Conservation (phyloP, 2,329 filamentous ascomycete species). For the Talaromyces sp. region DNA sequence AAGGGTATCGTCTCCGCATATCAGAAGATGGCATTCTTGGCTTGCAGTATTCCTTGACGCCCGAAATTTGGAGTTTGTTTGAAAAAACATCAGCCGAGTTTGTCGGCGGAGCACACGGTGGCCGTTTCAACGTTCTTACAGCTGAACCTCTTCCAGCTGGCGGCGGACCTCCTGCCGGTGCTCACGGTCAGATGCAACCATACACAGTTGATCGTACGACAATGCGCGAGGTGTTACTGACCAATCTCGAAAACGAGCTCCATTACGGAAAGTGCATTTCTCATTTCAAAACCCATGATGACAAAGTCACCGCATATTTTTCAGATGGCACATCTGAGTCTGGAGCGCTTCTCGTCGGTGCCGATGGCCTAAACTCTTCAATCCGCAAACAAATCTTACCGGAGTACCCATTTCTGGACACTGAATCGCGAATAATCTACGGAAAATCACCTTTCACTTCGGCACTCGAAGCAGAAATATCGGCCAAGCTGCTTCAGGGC, state of each 20-base stretch:
- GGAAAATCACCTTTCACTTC: slow-evolving; percentile 36
- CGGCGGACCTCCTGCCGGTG: slow-evolving; percentile 17
- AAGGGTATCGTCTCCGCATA: slow-evolving; percentile 41
- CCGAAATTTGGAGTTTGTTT: slow-evolving; percentile 22
- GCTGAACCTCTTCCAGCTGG: slow-evolving; percentile 11
- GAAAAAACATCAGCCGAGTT: slow-evolving; percentile 23
- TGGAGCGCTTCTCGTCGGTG: slow-evolving; percentile 38
- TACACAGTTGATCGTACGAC: slow-evolving; percentile 34
- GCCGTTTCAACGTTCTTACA: slow-evolving; percentile 20
- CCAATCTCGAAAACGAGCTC: slow-evolving; percentile 29
- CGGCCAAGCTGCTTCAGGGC: slow-evolving; percentile 17
- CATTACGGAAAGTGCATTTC: slow-evolving; percentile 32
- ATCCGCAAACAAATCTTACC: slow-evolving; percentile 41
- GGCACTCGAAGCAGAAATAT: slow-evolving; percentile 17
- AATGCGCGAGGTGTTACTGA: slow-evolving; percentile 33
- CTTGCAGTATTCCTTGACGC: slow-evolving; percentile 18
- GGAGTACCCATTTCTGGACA: slow-evolving; percentile 35
- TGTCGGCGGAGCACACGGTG: slow-evolving; percentile 6
- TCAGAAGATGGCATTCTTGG: slow-evolving; percentile 25
- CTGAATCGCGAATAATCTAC: slow-evolving; percentile 38
- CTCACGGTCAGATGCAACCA: slow-evolving; percentile 21
- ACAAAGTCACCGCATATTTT: slow-evolving; percentile 30
- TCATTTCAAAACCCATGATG: slow-evolving; percentile 22
- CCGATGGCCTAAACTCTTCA: slow-evolving; percentile 38
- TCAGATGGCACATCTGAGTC: slow-evolving; percentile 31